phyloP scores from a whole-genome alignment of 2,329 filamentous ascomycete genomes.

The Calonectria leucothoes region DNA sequence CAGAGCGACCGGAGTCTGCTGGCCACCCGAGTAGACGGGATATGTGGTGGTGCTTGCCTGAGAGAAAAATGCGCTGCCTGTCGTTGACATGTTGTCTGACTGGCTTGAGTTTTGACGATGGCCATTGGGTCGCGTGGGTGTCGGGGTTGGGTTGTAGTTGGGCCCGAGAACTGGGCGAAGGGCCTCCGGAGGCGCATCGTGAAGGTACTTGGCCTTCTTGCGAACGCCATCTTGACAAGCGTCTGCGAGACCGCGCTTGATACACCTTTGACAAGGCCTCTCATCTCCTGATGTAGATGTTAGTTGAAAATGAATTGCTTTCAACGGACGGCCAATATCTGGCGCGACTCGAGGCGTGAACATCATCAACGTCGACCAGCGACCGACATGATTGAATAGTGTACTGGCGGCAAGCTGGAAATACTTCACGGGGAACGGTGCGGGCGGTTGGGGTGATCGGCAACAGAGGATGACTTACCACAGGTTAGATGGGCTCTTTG shows the following conservation, averaged over 20 bases:
- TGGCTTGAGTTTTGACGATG: slow-evolving; percentile 61
- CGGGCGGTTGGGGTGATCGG: not conserved
- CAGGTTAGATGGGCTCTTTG: slow-evolving; percentile 98
- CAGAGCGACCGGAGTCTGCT: slow-evolving; percentile 59
- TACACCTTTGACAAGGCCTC: slow-evolving; percentile 91
- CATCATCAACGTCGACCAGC: not conserved
- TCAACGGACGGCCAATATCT: slow-evolving; percentile 7
- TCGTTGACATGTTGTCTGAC: slow-evolving; percentile 58
- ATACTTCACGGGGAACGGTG: slow-evolving; percentile 24
- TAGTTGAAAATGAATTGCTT: slow-evolving; percentile 26
- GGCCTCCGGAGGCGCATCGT: slow-evolving; percentile 92
- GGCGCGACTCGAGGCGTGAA: not conserved
- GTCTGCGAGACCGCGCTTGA: slow-evolving; percentile 92
- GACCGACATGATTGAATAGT: not conserved
- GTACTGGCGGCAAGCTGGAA: not conserved
- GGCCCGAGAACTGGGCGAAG: slow-evolving; percentile 86
- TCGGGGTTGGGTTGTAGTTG: slow-evolving; percentile 71
- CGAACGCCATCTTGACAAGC: slow-evolving; percentile 95
- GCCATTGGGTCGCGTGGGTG: slow-evolving; percentile 58
- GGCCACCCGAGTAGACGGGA: slow-evolving; percentile 60
- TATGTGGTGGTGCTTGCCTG: slow-evolving; percentile 60
- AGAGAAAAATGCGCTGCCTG: slow-evolving; percentile 60
- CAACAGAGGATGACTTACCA: slow-evolving; percentile 73
- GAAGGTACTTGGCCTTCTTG: slow-evolving; percentile 99
- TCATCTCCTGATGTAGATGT: slow-evolving; percentile 79